Conservation (phyloP, 352 stramenopile genomes). For the Phytophthora fragariae region DNA sequence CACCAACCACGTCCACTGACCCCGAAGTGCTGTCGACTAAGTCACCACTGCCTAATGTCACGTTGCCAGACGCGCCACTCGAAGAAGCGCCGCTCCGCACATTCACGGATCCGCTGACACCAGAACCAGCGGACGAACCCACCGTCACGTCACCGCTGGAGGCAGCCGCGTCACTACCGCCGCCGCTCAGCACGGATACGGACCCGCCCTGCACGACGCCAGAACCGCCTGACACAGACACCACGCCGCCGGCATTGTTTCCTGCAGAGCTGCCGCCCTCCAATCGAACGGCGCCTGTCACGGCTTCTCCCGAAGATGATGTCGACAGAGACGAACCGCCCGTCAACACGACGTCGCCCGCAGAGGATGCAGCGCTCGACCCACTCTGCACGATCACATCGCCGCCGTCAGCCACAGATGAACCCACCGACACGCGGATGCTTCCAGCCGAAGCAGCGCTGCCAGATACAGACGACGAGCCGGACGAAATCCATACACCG, state of each 20-base stretch:
- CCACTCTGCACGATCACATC: slow-evolving; percentile 25
- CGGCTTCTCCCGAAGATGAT: slow-evolving; percentile 8
- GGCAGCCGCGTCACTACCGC: slow-evolving; percentile 15
- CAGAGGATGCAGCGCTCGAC: background rate
- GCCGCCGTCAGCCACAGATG: slow-evolving; percentile 20
- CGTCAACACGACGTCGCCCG: slow-evolving; percentile 27
- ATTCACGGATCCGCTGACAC: background rate
- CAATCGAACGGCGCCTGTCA: slow-evolving; percentile 23
- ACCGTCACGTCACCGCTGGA: slow-evolving; percentile 1
- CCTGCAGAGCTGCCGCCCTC: slow-evolving; percentile 21
- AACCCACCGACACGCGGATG: slow-evolving; percentile 27
- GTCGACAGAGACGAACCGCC: slow-evolving; percentile 21
- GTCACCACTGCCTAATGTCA: slow-evolving; percentile 27
- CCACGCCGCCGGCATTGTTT: slow-evolving; percentile 18
- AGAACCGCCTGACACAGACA: slow-evolving; percentile 18
- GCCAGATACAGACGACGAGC: slow-evolving; percentile 9
- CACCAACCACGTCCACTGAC: slow-evolving; percentile 19
- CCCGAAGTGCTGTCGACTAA: slow-evolving; percentile 19
- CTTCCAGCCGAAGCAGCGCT: slow-evolving; percentile 11
- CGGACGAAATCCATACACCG: slow-evolving; percentile 27
- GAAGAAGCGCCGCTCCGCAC: slow-evolving; percentile 18
- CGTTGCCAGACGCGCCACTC: slow-evolving; percentile 22
- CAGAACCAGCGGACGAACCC: slow-evolving; percentile 6
- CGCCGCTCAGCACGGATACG: slow-evolving; percentile 14
- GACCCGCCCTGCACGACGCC: background rate